Evolutionary conservation across 176 grass and related monocot species (phyloP), one percentile per base, ranked within the genome.

Genomic region (Lolium multiflorum): DNA sequence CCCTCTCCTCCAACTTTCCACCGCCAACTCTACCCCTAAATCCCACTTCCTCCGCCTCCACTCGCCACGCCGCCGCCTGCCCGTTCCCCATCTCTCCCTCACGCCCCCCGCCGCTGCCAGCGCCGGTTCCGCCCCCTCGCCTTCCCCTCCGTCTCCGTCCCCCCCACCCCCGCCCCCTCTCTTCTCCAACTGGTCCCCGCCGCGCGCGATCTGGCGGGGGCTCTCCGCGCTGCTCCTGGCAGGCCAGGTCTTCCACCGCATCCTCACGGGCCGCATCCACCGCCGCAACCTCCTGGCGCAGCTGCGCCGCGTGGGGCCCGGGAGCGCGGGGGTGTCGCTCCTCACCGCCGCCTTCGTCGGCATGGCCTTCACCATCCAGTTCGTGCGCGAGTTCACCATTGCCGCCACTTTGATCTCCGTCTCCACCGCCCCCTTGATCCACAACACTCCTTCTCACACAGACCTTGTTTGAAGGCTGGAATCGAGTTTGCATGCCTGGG

Each of bases 351-450:
- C 97, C 58, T 99, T 99, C 78, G 92, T 99, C 44, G 97, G 97
- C 82, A 99, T 99, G 97, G 97, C 97, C 54, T 99, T 96, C 94
- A 99, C 97, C 80, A 99, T 99, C 89, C 94, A 96, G 90, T 99
- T 99, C 85, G 97, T 99, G 79, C 92, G 97, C 87, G 97, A 99
- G 84, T 99, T 98, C 90, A 99, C 97, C 22, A 35, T 3, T 35
- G 31, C 31, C 31, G 31, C 31, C 31, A 1, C 31, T 35, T 35
- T 35, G 31, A 35, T 35, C 31, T 35, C 31, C 31, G 31, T 35
- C 31, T 35, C 31, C 31, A 35, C 31, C 31, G 31, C 31, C 31
- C 31, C 31, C 31, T 35, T 35, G 31, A 35, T 35, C 31, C 31
- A 35, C 31, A 35, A 35, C 31, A 35, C 31, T n/a, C n/a, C n/a